A percentile compares a stretch with the other conserved stretches of the same genome.
These are phyloP conservation scores for Sanchytrium tribonematis DNA, from an alignment of 371 early-diverging fungal species.

Conservation along the genomic window DNA sequence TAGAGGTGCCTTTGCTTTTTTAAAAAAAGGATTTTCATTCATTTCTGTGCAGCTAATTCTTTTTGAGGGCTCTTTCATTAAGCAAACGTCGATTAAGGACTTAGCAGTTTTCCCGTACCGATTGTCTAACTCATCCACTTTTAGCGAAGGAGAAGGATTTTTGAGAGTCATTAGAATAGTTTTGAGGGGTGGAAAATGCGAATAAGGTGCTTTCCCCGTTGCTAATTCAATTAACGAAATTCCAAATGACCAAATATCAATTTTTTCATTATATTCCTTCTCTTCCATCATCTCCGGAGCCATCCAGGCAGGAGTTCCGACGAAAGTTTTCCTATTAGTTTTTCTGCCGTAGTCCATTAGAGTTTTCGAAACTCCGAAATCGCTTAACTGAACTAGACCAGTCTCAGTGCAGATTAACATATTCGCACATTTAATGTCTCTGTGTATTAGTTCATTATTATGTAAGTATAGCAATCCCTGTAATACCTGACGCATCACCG, in stretches of 20 bases:
- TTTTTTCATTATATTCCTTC: constrained; percentile 5
- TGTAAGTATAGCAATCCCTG: constrained; percentile 8
- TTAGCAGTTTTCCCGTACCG: constrained; percentile 1
- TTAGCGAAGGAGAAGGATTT: constrained; percentile 3
- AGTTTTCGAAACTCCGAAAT: constrained; percentile 6
- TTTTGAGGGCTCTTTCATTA: constrained; percentile 4
- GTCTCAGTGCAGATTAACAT: constrained; percentile 6
- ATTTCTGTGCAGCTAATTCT: not conserved
- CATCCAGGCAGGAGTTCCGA: constrained; percentile 6
- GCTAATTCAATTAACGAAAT: constrained; percentile 9
- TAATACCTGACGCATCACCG: constrained; percentile 4
- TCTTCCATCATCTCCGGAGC: constrained; percentile 9
- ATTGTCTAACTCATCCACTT: not conserved
- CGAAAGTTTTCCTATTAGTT: constrained; percentile 4
- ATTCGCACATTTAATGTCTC: constrained; percentile 9
- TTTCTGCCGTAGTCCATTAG: constrained; percentile 1
- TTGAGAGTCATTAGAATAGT: constrained; percentile 3
- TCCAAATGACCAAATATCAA: constrained; percentile 10
- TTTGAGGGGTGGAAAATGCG: constrained; percentile 3
- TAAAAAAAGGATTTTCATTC: not conserved
- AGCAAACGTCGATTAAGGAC: constrained; percentile 2
- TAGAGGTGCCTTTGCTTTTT: not conserved
- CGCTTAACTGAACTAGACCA: constrained; percentile 7
- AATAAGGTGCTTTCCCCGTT: constrained; percentile 9
- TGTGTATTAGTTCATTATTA: constrained; percentile 7